phyloP scores from a whole-genome alignment of 257 asterid genomes.

The Mentha longifolia region DNA sequence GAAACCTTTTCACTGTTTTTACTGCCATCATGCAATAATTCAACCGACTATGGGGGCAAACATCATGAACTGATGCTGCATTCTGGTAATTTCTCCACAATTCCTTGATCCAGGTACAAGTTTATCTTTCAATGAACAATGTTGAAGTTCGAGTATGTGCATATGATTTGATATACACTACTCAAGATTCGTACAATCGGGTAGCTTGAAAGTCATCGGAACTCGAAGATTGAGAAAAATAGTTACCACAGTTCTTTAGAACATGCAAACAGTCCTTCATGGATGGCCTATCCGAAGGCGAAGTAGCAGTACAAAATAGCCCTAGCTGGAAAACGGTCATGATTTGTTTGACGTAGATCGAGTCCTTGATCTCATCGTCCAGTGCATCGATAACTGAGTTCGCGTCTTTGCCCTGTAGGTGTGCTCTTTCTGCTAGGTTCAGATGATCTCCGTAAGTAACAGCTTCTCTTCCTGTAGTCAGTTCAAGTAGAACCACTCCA shows the following conservation, averaged over 20 bases:
- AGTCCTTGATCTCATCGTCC: constrained; percentile 39
- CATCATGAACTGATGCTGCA: not conserved
- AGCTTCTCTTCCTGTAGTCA: constrained; percentile 44
- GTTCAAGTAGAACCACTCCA: constrained; percentile 45
- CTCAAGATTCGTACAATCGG: not conserved
- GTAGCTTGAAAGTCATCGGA: not conserved
- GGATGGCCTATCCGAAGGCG: constrained; percentile 44
- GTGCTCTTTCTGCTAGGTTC: constrained; percentile 47
- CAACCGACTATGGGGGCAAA: not conserved
- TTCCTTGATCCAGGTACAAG: not conserved
- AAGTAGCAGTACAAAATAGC: constrained; percentile 39
- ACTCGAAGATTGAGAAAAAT: constrained; percentile 9
- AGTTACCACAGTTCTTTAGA: constrained; percentile 33
- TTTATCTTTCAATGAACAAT: not conserved
- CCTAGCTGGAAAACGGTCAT: constrained; percentile 40
- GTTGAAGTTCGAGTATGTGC: not conserved
- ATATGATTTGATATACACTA: not conserved
- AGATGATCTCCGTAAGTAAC: constrained; percentile 38
- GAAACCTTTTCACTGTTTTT: not conserved
- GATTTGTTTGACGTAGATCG: constrained; percentile 35
- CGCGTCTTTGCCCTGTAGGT: constrained; percentile 20
- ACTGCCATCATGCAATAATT: not conserved
- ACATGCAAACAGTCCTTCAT: constrained; percentile 46
- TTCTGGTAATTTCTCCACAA: not conserved
- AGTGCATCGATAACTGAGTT: constrained; percentile 28